Evolutionary conservation across 75 land plant genomes (phyloP), one percentile per base, ranked within the genome.

Genomic region (Selaginella moellendorffii): DNA sequence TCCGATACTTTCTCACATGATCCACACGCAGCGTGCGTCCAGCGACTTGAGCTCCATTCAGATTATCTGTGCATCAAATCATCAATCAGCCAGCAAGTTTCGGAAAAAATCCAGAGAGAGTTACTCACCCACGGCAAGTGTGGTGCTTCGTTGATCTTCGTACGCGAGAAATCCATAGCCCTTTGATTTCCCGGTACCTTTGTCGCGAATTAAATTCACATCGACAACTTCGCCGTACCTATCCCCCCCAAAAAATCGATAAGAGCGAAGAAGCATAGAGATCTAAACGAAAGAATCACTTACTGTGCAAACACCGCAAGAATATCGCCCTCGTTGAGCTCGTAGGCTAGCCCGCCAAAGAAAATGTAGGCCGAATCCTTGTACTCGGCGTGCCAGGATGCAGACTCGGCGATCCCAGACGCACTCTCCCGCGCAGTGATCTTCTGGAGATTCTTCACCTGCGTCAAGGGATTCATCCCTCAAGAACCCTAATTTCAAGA

Each of bases 191-290:
- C 98, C 95, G 56, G 98, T 88, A 26, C 66, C 87, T 69, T 93
- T 83, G 65, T 93, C 98, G 67, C 98, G 75, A 18, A 93, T 81
- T 63, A 93, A 83, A 76, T 93, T 93, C 54, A 93, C 85, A 77
- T 93, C 98, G 24, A 93, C 95, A 61, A 93, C 59, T 74, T 88
- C 90, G 30, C 98, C 98, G 72, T 88, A 93, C 71, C 98, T 93
- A 36, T 36, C 46, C 46, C 5, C 46, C 46, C 46, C 46, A 36
- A 36, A 5, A 36, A 5, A 36, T 36, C 14, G 46, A n/a, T n/a
- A n/a, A n/a, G n/a, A n/a, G n/a, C n/a, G n/a, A n/a, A n/a, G n/a
- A n/a, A n/a, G n/a, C n/a, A n/a, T n/a, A 36, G 10, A 36, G 14
- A 36, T 36, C 46, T 14, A 36, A 5, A 36, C 46, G 46, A 5